Percentiles rank a stretch among this genome's conserved stretches.
phyloP scores from a whole-genome alignment of 257 asterid genomes.

The Gardenia jasminoides region DNA sequence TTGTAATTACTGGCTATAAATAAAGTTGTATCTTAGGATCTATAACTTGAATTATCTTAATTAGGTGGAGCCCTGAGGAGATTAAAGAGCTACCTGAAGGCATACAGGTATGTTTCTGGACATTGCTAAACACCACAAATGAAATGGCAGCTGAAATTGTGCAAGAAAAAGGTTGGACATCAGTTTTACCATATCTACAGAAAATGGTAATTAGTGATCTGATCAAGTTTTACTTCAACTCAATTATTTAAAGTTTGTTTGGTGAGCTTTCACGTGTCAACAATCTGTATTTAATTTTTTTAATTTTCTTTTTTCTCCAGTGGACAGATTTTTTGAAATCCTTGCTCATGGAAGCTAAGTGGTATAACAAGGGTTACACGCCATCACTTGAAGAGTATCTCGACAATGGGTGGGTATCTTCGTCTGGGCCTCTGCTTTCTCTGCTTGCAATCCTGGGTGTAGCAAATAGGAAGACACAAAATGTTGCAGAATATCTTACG shows the following conservation, averaged over 20 bases:
- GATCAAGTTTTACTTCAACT: background rate
- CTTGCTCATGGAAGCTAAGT: conserved; percentile 51
- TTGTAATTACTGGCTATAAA: background rate
- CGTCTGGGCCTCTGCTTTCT: conserved; percentile 40
- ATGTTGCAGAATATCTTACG: conserved; percentile 19
- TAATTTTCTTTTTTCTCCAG: conserved; percentile 20
- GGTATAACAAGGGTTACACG: conserved; percentile 37
- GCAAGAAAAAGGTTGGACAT: conserved; percentile 39
- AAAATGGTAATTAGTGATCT: conserved; percentile 27
- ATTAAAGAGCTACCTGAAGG: conserved; percentile 40
- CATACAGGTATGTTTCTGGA: conserved; percentile 40
- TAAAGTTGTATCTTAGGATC: background rate
- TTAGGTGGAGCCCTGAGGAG: conserved; percentile 51
- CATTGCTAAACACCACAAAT: conserved; percentile 31
- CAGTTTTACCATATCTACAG: conserved; percentile 38
- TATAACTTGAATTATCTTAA: background rate
- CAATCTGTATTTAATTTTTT: background rate
- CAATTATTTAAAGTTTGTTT: too few species aligned
- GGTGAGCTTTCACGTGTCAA: too few species aligned
- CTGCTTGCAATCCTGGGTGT: conserved; percentile 35
- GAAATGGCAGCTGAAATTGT: conserved; percentile 42
- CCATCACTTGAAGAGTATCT: conserved; percentile 52
- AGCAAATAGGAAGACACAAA: conserved; percentile 5
- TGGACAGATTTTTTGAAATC: conserved; percentile 60
- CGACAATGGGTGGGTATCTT: conserved; percentile 51